Percentiles rank a stretch among this genome's conserved stretches.
Conservation (phyloP, 2,329 filamentous ascomycete species). For the Rutstroemia sp. region DNA sequence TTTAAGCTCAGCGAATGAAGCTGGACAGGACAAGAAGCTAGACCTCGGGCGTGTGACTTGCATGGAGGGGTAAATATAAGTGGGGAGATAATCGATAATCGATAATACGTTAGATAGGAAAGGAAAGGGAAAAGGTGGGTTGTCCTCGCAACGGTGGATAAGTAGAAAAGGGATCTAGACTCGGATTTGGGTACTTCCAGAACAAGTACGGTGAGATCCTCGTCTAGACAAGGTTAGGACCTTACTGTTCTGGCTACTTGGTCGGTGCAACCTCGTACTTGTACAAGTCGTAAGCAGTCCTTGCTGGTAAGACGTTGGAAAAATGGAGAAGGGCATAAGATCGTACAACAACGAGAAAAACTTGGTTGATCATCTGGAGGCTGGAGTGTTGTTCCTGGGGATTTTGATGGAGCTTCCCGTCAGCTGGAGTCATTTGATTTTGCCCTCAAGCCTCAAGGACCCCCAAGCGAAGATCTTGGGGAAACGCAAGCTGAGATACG, state of each 20-base stretch:
- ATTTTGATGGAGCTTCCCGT: not conserved
- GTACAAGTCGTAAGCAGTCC: too few species aligned
- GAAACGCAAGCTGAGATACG: not conserved
- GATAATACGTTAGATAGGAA: not conserved
- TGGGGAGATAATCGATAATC: not conserved
- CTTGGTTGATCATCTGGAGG: slow-evolving; percentile 3
- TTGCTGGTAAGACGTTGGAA: too few species aligned
- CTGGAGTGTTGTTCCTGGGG: too few species aligned
- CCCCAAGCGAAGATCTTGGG: not conserved
- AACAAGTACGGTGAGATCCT: too few species aligned
- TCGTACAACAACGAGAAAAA: too few species aligned
- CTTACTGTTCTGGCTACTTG: too few species aligned
- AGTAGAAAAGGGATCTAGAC: not conserved
- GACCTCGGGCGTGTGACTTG: not conserved
- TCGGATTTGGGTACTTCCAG: not conserved
- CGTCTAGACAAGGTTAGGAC: too few species aligned
- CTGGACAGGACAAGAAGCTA: not conserved
- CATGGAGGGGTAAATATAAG: slow-evolving; percentile 6
- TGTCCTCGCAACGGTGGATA: not conserved
- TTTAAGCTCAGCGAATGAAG: not conserved
- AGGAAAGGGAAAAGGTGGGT: not conserved
- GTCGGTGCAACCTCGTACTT: too few species aligned
- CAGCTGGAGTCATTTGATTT: not conserved
- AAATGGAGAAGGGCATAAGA: too few species aligned
- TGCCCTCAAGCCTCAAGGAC: too few species aligned